Conservation (phyloP, 1,284 basidiomycete genomes). For the Papiliotrema laurentii region DNA sequence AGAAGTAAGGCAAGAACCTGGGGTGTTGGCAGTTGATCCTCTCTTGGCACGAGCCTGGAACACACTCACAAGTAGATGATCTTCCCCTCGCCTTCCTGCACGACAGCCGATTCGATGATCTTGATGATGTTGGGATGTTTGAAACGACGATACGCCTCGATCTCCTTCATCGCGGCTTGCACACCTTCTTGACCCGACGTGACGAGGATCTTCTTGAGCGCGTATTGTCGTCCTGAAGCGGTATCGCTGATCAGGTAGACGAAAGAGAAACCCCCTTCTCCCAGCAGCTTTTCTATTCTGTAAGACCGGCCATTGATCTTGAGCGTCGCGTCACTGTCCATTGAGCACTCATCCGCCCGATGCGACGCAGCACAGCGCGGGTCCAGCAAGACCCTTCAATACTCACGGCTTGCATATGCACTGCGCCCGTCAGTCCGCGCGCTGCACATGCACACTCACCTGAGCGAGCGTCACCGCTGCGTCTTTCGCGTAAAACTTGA, state of each 20-base stretch:
- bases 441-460: slow-evolving; percentile 14
- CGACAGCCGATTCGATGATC: slow-evolving; percentile 74
- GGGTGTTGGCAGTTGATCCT: not conserved
- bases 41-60: not conserved
- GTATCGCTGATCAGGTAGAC: slow-evolving; percentile 83
- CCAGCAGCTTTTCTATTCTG: slow-evolving; percentile 81
- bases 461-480: slow-evolving; percentile 35
- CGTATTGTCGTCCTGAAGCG: slow-evolving; percentile 68
- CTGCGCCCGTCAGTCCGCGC: slow-evolving; percentile 12
- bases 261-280: slow-evolving; percentile 93
- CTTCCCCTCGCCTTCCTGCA: slow-evolving; percentile 85
- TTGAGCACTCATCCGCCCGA: not conserved
- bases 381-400: no score
- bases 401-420: slow-evolving; percentile 49
- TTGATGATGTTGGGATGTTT: slow-evolving; percentile 59
- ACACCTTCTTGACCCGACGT: slow-evolving; percentile 58
- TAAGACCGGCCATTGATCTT: slow-evolving; percentile 93
- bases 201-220: slow-evolving; percentile 91
- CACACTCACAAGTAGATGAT: slow-evolving; percentile 70
- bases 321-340: slow-evolving; percentile 58
- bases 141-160: slow-evolving; percentile 85
- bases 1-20: slow-evolving; percentile 38
- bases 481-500: slow-evolving; percentile 37
- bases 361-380: not conserved
- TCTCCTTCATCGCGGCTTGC: slow-evolving; percentile 70